Evolutionary conservation across 177 flowering plant genomes (phyloP).

Genomic region (Vitis hybrid): DNA sequence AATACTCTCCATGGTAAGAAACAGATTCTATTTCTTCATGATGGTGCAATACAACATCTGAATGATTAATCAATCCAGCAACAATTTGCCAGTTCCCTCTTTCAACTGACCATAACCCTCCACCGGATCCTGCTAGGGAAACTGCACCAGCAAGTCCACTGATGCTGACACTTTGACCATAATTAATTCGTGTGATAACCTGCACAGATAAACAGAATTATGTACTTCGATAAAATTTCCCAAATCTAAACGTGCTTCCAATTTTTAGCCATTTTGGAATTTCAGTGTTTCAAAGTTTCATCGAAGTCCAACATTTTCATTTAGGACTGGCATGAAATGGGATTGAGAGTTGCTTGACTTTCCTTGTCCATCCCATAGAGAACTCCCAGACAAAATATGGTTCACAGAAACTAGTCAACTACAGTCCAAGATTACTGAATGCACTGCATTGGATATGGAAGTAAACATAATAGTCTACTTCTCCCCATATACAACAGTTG

Average conservation of each 20-base stretch:
- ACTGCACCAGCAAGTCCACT: constrained; percentile 98
- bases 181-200: constrained; percentile 96
- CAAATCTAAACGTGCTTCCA: too few species aligned
- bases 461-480: too few species aligned
- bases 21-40: constrained; percentile 74
- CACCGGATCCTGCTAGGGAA: constrained; percentile 91
- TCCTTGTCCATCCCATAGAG: too few species aligned
- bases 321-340: too few species aligned
- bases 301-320: too few species aligned
- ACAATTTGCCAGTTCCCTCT: constrained; percentile 98
- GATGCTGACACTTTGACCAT: constrained; percentile 85
- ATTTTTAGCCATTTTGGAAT: background rate
- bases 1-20: constrained; percentile 47
- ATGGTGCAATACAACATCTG: constrained; percentile 73
- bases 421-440: too few species aligned
- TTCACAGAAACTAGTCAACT: too few species aligned
- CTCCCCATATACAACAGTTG: too few species aligned
- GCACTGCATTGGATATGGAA: too few species aligned
- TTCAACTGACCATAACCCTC: constrained; percentile 80
- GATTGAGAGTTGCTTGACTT: too few species aligned
- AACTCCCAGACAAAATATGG: too few species aligned
- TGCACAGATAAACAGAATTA: constrained; percentile 25
- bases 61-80: constrained; percentile 67
- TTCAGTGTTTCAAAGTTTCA: background rate
- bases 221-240: too few species aligned